These are phyloP conservation scores for Fusarium verticillioides DNA, from an alignment of 2,329 filamentous ascomycete genomes.

Conservation along the genomic window DNA sequence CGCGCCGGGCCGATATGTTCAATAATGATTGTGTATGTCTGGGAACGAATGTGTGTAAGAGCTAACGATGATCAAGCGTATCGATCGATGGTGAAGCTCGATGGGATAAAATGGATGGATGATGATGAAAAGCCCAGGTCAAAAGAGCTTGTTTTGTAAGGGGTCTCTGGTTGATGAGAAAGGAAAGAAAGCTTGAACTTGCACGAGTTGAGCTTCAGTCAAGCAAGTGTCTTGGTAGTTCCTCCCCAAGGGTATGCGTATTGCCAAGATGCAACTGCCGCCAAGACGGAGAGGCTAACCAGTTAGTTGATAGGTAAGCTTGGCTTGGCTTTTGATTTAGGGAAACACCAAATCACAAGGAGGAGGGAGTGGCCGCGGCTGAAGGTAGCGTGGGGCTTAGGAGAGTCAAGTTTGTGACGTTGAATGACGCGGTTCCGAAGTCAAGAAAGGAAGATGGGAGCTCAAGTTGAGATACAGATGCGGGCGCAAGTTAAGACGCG, in stretches of 20 bases:
- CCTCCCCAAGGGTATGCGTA: constrained; percentile 14
- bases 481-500: constrained; percentile 8
- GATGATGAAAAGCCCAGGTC: not conserved
- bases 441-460: constrained; percentile 1
- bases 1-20: constrained; percentile 2
- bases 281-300: constrained; percentile 35
- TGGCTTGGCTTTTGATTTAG: constrained; percentile 29
- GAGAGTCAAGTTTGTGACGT: constrained; percentile 10
- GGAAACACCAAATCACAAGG: constrained; percentile 28
- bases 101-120: constrained; percentile 4
- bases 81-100: constrained; percentile 16
- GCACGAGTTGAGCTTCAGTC: constrained; percentile 21
- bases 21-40: constrained; percentile 1
- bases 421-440: constrained; percentile 12
- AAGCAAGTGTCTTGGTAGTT: constrained; percentile 15
- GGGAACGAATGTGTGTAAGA: constrained; percentile 14
- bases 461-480: constrained; percentile 4
- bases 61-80: constrained; percentile 3
- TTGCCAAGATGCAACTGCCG: constrained; percentile 34
- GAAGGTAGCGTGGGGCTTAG: not conserved
- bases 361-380: not conserved
- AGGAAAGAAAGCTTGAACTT: constrained; percentile 17
- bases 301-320: constrained; percentile 23
- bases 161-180: not conserved
- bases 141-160: not conserved